Evolutionary conservation across 1,284 basidiomycete genomes (phyloP).

Genomic region (Quambalaria eucalypti): DNA sequence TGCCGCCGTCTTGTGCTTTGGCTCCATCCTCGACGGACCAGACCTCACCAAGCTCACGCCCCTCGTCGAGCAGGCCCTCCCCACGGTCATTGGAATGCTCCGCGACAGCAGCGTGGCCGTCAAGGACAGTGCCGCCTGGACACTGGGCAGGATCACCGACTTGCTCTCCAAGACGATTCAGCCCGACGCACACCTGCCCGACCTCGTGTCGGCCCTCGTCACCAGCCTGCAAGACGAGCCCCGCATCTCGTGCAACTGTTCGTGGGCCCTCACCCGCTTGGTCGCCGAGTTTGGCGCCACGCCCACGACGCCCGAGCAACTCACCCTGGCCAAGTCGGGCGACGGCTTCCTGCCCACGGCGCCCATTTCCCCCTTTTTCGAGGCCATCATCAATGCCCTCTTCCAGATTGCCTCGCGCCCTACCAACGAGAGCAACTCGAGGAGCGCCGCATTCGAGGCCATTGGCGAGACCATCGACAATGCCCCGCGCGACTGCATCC

Average conservation of each 20-base stretch:
- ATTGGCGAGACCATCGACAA: slow-evolving; percentile 77
- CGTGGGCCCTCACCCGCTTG: slow-evolving; percentile 92
- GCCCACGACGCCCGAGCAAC: neutral
- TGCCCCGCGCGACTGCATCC: slow-evolving; percentile 69
- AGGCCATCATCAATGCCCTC: slow-evolving; percentile 52
- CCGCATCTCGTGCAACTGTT: slow-evolving; percentile 84
- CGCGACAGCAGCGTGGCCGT: slow-evolving; percentile 74
- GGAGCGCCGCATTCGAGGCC: slow-evolving; percentile 92
- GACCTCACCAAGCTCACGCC: slow-evolving; percentile 76
- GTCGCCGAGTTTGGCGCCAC: slow-evolving; percentile 31
- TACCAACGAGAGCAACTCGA: slow-evolving; percentile 81
- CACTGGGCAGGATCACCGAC: slow-evolving; percentile 89
- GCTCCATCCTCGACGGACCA: slow-evolving; percentile 92
- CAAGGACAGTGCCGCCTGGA: slow-evolving; percentile 97
- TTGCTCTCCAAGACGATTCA: slow-evolving; percentile 77
- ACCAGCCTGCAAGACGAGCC: slow-evolving; percentile 71
- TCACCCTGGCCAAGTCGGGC: slow-evolving; percentile 52
- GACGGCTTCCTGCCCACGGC: slow-evolving; percentile 55
- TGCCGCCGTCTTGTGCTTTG: slow-evolving; percentile 96
- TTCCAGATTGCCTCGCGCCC: slow-evolving; percentile 52
- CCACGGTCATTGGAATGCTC: slow-evolving; percentile 93
- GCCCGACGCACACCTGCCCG: slow-evolving; percentile 76
- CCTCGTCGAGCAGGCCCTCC: slow-evolving; percentile 86
- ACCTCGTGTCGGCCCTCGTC: slow-evolving; percentile 74
- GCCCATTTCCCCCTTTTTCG: slow-evolving; percentile 79